Base-by-base conservation (phyloP, 1,139 yeast genomes). In the Pichia sp. region DNA sequence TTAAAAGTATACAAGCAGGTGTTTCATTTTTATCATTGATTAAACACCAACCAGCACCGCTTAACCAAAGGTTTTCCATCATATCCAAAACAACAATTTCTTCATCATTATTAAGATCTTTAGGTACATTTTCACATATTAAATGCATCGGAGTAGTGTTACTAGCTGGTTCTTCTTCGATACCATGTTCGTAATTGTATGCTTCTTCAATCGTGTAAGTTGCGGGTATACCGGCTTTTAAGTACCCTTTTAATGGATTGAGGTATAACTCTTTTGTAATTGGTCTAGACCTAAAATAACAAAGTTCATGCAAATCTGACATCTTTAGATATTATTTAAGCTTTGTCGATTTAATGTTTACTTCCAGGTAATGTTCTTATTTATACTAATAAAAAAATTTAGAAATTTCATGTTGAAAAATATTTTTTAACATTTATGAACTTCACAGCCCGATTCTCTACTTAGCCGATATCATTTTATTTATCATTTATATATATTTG, bases 31-130 rank as follows among this genome's bases (percentile, higher is more conserved):
- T 78, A 50, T 71, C 73, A 61, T 86, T 92, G 5, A 78, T 70
- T 52, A 83, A 72, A 59, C 82, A 82, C 97, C 97, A 90, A 7
- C 95, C 95, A 0, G 95, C 96, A 11, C 97, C 97, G 64, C 81
- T 84, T 60, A 86, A 81, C 58, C 90, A 81, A 50, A 90, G 66
- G 11, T 70, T 73, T 36, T 79, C 79, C 50, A 87, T 80, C 79
- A 89, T 73, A 27, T 69, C 64, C 35, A 66, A 56, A 0, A 85
- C 78, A 1, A 78, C 72, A 1, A 59, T 61, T 32, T 68, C 54
- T 59, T 85, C 89, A 0, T 70, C 77, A 0, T 67, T 74, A 0
- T 58, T 59, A 0, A 66, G 56, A 57, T 78, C 79, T 5, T 40
- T 31, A 0, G 89, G 87, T 9, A 81, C 57, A 50, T 72, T 66